These are phyloP conservation scores for Podospora pseudoanserina DNA, from an alignment of 495 filamentous ascomycete species.

Conservation along the genomic window DNA sequence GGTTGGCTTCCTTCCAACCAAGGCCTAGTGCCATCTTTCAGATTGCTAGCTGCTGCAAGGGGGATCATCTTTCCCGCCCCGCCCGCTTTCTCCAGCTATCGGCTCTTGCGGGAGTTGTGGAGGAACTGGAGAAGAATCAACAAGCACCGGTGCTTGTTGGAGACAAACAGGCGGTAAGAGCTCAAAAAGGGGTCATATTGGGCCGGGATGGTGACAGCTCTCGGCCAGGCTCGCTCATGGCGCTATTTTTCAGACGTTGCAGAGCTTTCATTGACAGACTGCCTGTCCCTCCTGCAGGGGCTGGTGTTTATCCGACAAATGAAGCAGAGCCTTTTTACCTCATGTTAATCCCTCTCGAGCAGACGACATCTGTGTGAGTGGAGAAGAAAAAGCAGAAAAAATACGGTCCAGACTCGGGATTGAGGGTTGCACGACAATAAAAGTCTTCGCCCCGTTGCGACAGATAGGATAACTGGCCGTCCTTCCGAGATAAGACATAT, in stretches of 20 bases:
- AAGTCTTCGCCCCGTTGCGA: no score
- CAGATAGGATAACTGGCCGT: background rate
- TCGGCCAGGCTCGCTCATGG: background rate
- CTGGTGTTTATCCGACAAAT: background rate
- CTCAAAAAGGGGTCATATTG: background rate
- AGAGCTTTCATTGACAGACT: background rate
- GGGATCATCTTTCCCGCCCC: background rate
- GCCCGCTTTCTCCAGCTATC: background rate
- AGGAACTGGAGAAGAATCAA: slow-evolving; percentile 8
- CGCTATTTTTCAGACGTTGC: no score
- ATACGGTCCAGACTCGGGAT: no score
- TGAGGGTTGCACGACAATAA: no score
- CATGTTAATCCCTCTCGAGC: background rate
- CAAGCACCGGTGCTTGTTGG: background rate
- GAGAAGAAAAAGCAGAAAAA: background rate
- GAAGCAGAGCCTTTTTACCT: background rate
- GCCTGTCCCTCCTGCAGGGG: background rate
- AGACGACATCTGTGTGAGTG: background rate
- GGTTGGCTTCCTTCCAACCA: background rate
- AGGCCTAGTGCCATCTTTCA: background rate
- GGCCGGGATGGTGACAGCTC: background rate
- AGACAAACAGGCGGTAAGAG: slow-evolving; percentile 4
- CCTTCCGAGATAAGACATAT: background rate
- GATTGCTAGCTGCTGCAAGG: background rate
- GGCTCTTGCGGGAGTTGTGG: slow-evolving; percentile 6